Base-by-base conservation (phyloP, 192 early-diverging fungal species). In the Gamsiella multidivaricata region DNA sequence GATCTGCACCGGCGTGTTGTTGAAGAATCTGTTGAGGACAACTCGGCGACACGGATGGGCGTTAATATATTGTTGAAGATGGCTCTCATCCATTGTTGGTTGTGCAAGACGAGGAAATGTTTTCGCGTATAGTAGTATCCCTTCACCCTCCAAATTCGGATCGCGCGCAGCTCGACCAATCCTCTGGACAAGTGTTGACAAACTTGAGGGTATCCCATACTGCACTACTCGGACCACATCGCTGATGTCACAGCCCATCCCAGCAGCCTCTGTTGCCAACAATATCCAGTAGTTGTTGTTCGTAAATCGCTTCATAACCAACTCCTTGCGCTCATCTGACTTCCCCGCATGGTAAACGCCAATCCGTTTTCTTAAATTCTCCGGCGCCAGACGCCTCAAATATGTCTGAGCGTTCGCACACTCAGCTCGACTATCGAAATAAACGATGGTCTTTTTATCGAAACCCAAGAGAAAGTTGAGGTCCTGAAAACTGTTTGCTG, bases 221-320 rank as follows among this genome's bases (percentile, higher is more conserved):
- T 54, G 39, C 25, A 65, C 39, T 20, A 65, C 51, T 54, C 62
- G n/a, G n/a, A n/a, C n/a, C n/a, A n/a, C n/a, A n/a, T n/a, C n/a
- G 12, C 3, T 52, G 5, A 63, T 63, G 25, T 54, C 62, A 18
- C 61, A 63, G 2, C 61, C 61, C 61, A 63, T 63, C 20, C 47
- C 61, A 20, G 45, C 59, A 20, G 29, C 59, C 45, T 61, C 61
- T 25, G 61, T 63, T 3, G 61, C 17, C 9, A 50, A 46, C 49
- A 63, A 39, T 3, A 61, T 61, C 45, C 2, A 26, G 15, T 46
- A 32, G 26, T 18, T 22, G 46, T 43, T 43, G 14, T 50, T 31
- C 23, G 18, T 10, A n/a, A 49, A 34, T 2, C 9, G 43, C 31
- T 49, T 33, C 14, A 61, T 17, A 5, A 43, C 45, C 15, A 1